Base-by-base conservation (phyloP, 257 asterid species). In the Penstemon newberryi region DNA sequence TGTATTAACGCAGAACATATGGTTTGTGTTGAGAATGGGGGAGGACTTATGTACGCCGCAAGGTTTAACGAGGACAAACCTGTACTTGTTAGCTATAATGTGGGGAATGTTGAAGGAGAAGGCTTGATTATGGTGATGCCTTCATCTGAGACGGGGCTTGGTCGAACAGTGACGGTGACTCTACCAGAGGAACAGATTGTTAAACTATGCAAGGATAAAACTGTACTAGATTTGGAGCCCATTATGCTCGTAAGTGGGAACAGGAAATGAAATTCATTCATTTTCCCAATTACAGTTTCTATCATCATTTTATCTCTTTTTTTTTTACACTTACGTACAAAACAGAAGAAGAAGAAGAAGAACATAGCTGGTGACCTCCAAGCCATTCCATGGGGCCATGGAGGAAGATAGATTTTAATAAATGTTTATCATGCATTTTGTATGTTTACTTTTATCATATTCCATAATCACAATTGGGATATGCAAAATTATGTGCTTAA, bases 121-220 rank as follows among this genome's bases (percentile, higher is more conserved):
- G 89, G 89, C 36, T 63, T 87, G 69, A 78, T 87, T 25, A 54
- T 81, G 63, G 84, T 87, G 58, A 81, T 81, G 87, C 91, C 89
- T 18, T 78, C 85, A 50, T 62, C 74, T 0, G 95, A 83, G 44
- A 78, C 54, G 1, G 84, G 89, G 47, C 43, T 65, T 2, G 84
- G 80, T 13, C 76, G 87, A n/a, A 73, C 65, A 6, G 94, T 87
- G 47, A 54, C 67, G 44, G 80, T 69, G 38, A 69, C 56, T n/a
- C 68, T 84, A 37, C 84, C 88, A 8, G 82, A 73, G 56, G 79
- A 82, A 50, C 75, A 60, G 70, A 51, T 81, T 39, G 79, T 37
- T n/a, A 56, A 37, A 13, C 65, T 87, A 13, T 75, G 75, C 50
- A 70, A 77, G 75, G 94, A 87, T 80, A 60, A 73, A 58, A 72